Percentiles rank a stretch among this genome's conserved stretches.
Conservation (phyloP, 2,329 filamentous ascomycete species). For the Sporothrix protearum region DNA sequence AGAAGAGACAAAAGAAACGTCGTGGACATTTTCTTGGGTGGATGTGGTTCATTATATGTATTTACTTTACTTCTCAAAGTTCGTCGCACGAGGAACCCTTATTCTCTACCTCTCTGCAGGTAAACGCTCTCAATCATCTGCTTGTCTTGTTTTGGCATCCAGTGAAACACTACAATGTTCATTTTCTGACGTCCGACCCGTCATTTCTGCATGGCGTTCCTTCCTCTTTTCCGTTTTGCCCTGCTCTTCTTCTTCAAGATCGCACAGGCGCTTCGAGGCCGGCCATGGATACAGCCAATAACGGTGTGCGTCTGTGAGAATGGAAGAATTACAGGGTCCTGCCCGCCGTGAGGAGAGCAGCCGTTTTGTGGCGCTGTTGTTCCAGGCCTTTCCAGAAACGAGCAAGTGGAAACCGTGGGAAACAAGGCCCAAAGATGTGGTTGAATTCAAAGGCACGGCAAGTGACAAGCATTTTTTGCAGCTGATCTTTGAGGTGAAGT, state of each 20-base stretch:
- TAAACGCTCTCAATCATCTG: neutral
- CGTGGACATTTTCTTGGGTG: neutral
- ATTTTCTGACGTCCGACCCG: neutral
- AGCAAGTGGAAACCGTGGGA: constrained; percentile 18
- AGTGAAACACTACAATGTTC: constrained; percentile 10
- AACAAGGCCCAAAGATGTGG: neutral
- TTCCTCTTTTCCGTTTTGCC: too few relatives aligned
- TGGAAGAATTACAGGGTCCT: constrained; percentile 21
- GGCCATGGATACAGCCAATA: neutral
- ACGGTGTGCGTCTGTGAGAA: neutral
- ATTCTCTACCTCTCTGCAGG: neutral
- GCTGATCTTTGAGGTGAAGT: neutral
- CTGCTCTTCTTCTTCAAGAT: neutral
- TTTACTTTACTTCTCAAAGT: neutral
- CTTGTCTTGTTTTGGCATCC: neutral
- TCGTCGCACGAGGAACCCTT: too few relatives aligned
- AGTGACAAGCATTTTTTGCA: neutral
- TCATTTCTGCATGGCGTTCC: neutral
- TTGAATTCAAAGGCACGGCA: neutral
- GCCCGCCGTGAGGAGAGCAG: neutral
- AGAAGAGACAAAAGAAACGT: neutral
- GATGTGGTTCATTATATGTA: neutral
- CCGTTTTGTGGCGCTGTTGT: constrained; percentile 4
- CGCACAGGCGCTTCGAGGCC: constrained; percentile 13
- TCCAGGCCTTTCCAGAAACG: constrained; percentile 21